Percentiles rank a stretch among this genome's conserved stretches.
Conservation (phyloP, 129 eudicot species). For the Logfia minima region DNA sequence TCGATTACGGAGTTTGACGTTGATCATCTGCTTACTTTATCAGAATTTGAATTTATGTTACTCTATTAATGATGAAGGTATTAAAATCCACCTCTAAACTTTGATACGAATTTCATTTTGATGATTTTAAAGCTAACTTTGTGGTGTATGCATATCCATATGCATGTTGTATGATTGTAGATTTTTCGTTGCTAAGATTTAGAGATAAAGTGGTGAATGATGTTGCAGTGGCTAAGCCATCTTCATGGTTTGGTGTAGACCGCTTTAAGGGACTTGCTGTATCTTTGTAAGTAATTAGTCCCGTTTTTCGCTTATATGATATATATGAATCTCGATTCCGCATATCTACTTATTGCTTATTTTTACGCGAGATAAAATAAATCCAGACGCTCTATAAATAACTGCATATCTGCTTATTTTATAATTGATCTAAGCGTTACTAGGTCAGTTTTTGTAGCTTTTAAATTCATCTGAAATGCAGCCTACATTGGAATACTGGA, state of each 20-base stretch:
- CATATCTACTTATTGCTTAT: neutral
- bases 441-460: neutral
- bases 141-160: slow-evolving; percentile 17
- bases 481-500: neutral
- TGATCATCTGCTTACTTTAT: slow-evolving; percentile 30
- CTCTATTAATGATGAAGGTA: slow-evolving; percentile 64
- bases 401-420: neutral
- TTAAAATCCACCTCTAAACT: neutral
- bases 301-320: neutral
- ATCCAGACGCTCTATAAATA: neutral
- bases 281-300: slow-evolving; percentile 52
- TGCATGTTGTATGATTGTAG: slow-evolving; percentile 37
- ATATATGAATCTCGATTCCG: neutral
- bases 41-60: slow-evolving; percentile 37
- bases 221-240: slow-evolving; percentile 48
- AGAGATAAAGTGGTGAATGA: slow-evolving; percentile 59
- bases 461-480: neutral
- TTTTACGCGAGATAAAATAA: neutral
- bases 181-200: slow-evolving; percentile 58
- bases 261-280: slow-evolving; percentile 58
- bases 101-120: neutral
- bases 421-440: neutral
- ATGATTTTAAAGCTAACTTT: neutral
- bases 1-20: slow-evolving; percentile 23
- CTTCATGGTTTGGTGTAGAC: slow-evolving; percentile 77